Evolutionary conservation across 768 basidiomycete genomes (phyloP), one percentile per base, ranked within the genome.

Genomic region (Serendipita sp.): DNA sequence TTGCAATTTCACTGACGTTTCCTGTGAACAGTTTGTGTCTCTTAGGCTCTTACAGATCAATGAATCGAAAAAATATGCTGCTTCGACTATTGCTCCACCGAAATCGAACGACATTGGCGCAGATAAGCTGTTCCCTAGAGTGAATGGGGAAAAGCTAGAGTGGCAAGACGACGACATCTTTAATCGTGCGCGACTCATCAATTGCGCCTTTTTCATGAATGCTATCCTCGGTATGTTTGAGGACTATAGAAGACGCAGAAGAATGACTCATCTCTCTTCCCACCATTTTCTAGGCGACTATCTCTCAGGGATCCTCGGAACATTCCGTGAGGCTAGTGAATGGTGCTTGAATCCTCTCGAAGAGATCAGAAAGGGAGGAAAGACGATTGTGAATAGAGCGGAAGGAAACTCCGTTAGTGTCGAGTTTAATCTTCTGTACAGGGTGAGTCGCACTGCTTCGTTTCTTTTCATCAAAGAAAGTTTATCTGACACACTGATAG

Each of bases 401-500:
- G 75, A 84, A 71, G 89, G 89, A 60, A 91, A 91, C 69, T 83
- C 81, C 44, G 81, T 83, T 65, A 88, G 88, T 0, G 71, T 89
- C 38, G 89, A 91, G 73, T 91, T 91, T 77, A 91, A 91, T 69
- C 86, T 86, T 69, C 74, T 91, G 64, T 91, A 91, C 73, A 63
- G 36, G 4, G 70, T 71, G 58, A 65, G 64, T 36, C 64, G 62
- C 60, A 52, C 60, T 23, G 23, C 23, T 23, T 23, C 66, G n/a
- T 48, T 38, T 45, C 65, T 30, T 66, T 18, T 66, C 30, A 67
- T 28, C 11, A 72, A 23, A 65, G 80, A 62, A 45, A 10, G 23
- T 23, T 23, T 23, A 70, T 64, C 68, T 67, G 66, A 68, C 65
- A 67, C 70, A 46, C 52, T 54, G 16, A 13, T 32, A 54, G 52